Evolutionary conservation across 805 yeast genomes (phyloP).

Genomic region (Saccharomycopsis sp.): DNA sequence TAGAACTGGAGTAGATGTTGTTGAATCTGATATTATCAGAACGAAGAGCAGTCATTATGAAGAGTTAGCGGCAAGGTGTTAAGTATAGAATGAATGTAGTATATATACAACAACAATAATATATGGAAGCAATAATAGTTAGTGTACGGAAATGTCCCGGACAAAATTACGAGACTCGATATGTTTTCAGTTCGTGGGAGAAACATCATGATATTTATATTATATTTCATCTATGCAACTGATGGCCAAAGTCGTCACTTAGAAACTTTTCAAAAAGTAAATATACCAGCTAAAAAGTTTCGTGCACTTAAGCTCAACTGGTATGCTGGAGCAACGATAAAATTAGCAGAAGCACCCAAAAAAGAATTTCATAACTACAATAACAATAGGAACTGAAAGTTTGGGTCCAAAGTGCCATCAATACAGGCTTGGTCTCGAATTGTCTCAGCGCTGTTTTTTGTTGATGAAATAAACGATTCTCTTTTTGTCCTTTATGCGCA

Average conservation of each 20-base stretch:
- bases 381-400: not conserved
- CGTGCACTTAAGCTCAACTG: not conserved
- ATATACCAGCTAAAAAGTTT: too few species aligned
- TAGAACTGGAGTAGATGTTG: not conserved
- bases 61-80: too few species aligned
- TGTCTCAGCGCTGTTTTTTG: not conserved
- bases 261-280: not conserved
- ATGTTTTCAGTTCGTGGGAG: not conserved
- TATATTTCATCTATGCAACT: not conserved
- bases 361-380: not conserved
- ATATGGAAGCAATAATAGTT: not conserved
- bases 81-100: not conserved
- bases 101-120: not conserved
- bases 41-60: constrained; percentile 1
- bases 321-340: not conserved
- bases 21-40: not conserved
- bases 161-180: not conserved
- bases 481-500: not conserved
- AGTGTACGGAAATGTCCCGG: not conserved
- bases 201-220: not conserved
- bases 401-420: not conserved
- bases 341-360: not conserved
- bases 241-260: not conserved
- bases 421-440: not conserved
- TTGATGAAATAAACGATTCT: not conserved